phyloP scores from a whole-genome alignment of 345 rosid species.

The Cardiospermum halicacabum region DNA sequence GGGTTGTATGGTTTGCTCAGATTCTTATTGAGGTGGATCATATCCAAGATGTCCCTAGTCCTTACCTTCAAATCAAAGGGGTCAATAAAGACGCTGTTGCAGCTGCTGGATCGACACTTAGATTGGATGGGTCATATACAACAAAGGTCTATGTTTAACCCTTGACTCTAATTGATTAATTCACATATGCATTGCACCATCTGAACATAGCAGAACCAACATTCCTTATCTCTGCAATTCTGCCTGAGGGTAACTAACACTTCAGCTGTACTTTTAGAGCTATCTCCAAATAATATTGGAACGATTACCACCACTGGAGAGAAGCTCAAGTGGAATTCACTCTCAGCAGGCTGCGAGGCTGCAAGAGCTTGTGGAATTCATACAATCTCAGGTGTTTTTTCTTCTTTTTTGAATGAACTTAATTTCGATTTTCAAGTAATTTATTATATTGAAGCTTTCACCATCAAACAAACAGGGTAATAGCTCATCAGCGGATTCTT shows the following conservation, averaged over 20 bases:
- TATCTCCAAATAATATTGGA: constrained; percentile 90
- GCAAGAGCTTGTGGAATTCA: constrained; percentile 86
- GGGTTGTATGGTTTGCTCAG: constrained; percentile 28
- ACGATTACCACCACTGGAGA: constrained; percentile 60
- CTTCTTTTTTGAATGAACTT: background rate
- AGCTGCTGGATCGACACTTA: constrained; percentile 85
- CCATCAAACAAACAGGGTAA: constrained; percentile 45
- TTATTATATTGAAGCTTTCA: background rate
- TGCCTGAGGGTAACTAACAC: constrained; percentile 6
- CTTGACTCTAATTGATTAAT: background rate
- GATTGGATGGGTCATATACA: constrained; percentile 88
- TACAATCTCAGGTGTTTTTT: constrained; percentile 78
- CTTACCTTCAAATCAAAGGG: constrained; percentile 96
- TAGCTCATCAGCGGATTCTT: constrained; percentile 69
- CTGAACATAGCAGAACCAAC: background rate
- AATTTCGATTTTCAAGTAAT: background rate
- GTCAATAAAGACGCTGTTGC: constrained; percentile 88
- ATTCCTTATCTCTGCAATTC: background rate
- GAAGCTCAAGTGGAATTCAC: constrained; percentile 74
- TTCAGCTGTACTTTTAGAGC: constrained; percentile 40
- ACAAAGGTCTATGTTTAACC: constrained; percentile 63
- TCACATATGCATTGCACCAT: background rate
- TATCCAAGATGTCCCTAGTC: constrained; percentile 74
- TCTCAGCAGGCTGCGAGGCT: constrained; percentile 74
- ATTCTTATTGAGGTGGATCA: constrained; percentile 93